Conservation (phyloP, 768 basidiomycete species). For the Suillus hirtellus region DNA sequence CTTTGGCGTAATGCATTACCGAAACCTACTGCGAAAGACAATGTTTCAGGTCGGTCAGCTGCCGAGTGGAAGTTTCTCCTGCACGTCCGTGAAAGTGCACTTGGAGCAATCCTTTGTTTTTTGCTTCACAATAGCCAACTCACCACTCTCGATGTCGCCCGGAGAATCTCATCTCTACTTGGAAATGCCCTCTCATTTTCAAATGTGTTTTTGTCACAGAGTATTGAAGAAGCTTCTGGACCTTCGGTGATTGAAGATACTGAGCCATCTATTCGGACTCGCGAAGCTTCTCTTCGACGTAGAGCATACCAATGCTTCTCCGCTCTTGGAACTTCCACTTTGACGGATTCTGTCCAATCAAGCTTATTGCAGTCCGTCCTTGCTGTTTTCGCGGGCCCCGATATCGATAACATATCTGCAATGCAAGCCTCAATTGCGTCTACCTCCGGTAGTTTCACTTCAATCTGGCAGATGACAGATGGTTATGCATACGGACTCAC, state of each 20-base stretch:
- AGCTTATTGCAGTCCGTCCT: conserved; percentile 81
- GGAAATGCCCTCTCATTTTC: conserved; percentile 90
- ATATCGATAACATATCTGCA: conserved; percentile 77
- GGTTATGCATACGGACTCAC: conserved; percentile 93
- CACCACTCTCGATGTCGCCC: conserved; percentile 87
- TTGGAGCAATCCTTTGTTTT: conserved; percentile 88
- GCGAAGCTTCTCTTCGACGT: conserved; percentile 81
- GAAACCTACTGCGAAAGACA: conserved; percentile 90
- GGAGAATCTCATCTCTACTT: conserved; percentile 83
- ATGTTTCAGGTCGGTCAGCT: conserved; percentile 59
- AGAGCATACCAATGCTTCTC: conserved; percentile 90
- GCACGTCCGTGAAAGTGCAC: conserved; percentile 85
- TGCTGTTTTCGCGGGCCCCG: conserved; percentile 81
- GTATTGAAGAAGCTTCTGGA: conserved; percentile 63
- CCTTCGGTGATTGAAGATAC: conserved; percentile 31
- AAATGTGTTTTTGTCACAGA: conserved; percentile 75
- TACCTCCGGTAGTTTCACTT: conserved; percentile 78
- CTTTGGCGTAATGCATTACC: conserved; percentile 97
- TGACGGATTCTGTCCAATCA: conserved; percentile 82
- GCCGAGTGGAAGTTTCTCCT: conserved; percentile 91
- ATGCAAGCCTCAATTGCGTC: conserved; percentile 92
- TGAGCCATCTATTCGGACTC: conserved; percentile 64
- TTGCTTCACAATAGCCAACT: conserved; percentile 77
- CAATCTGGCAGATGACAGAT: conserved; percentile 84
- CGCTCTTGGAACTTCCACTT: conserved; percentile 72